Conservation (phyloP, 352 stramenopile species). For the Phytophthora crassamura region DNA sequence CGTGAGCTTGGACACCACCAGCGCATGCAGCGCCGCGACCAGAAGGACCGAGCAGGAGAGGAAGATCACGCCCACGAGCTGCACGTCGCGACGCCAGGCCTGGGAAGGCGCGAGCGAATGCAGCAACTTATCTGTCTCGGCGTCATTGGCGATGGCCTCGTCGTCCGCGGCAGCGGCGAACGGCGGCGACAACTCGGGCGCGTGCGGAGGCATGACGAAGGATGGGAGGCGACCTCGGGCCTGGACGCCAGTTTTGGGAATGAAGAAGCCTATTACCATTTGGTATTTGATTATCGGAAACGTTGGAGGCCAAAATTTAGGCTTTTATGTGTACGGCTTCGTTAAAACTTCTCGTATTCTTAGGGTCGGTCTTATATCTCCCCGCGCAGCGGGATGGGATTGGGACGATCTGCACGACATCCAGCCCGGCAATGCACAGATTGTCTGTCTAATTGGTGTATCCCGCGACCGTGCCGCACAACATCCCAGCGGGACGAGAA, state of each 20-base stretch:
- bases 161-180: slow-evolving; percentile 13
- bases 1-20: slow-evolving; percentile 64
- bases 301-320: no score
- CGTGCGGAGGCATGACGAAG: slow-evolving; percentile 25
- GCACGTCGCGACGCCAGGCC: slow-evolving; percentile 62
- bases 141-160: slow-evolving; percentile 12
- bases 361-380: no score
- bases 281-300: no score
- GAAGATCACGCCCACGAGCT: slow-evolving; percentile 55
- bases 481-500: no score
- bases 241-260: slow-evolving; percentile 24
- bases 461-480: no score
- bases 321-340: no score
- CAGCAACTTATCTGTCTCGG: neutral
- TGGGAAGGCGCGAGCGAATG: neutral
- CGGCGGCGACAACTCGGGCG: slow-evolving; percentile 15
- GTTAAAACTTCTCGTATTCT: no score
- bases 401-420: no score
- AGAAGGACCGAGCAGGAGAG: slow-evolving; percentile 44
- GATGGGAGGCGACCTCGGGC: neutral
- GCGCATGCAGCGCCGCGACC: slow-evolving; percentile 48
- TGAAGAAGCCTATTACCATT: slow-evolving; percentile 17
- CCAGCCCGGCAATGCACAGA: no score
- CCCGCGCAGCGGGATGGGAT: no score
- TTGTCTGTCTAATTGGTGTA: no score